Percentiles rank a stretch among this genome's conserved stretches.
Evolutionary conservation across 306 rosid genomes (phyloP).

Genomic region (Fragaria iinumae): DNA sequence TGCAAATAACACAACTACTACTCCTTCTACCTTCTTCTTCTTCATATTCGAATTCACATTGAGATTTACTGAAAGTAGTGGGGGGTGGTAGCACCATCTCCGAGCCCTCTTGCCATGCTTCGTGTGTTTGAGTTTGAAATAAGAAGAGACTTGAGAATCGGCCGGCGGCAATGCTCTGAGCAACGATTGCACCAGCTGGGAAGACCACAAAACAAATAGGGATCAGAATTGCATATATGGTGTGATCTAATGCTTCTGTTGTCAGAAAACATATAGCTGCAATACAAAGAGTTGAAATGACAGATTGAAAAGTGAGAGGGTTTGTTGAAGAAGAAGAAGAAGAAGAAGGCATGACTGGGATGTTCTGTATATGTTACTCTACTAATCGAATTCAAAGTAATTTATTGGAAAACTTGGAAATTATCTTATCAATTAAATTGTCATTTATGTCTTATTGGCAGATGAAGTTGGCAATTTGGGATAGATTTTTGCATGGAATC

Average conservation of each 20-base stretch:
- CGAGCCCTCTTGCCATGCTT: background rate
- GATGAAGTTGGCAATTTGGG: background rate
- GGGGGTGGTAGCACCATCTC: background rate
- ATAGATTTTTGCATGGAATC: background rate
- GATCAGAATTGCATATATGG: background rate
- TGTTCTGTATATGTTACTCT: background rate
- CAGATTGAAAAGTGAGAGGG: background rate
- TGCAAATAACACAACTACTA: slow-evolving; percentile 9
- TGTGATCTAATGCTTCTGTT: background rate
- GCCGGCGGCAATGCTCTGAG: background rate
- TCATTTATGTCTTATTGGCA: background rate
- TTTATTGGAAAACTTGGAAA: background rate
- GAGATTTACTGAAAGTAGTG: background rate
- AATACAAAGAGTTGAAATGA: background rate
- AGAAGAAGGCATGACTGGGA: background rate
- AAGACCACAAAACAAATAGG: background rate
- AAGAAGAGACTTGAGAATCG: background rate
- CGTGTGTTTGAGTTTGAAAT: background rate
- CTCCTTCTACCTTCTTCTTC: background rate
- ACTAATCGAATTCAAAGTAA: background rate
- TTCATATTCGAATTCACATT: background rate
- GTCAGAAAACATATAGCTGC: background rate
- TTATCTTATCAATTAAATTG: background rate
- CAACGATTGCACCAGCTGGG: background rate
- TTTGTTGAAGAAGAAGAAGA: background rate